A percentile compares a stretch with the other conserved stretches of the same genome.
These are phyloP conservation scores for Lasiodiplodia citricola DNA, from an alignment of 2,329 filamentous ascomycete species.

Conservation along the genomic window DNA sequence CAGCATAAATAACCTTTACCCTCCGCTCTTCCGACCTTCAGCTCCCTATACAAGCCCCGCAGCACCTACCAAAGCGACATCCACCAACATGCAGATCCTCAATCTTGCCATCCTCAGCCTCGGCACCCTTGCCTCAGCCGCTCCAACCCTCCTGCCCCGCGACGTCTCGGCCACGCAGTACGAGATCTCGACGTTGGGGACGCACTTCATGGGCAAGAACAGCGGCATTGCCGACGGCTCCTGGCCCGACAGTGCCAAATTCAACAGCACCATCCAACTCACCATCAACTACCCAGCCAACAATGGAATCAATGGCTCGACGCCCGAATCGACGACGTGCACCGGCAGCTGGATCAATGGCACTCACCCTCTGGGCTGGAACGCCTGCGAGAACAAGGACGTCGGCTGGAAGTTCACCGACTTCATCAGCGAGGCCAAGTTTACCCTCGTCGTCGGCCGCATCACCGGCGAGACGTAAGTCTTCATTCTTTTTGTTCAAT, in stretches of 20 bases:
- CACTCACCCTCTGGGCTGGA: conserved; percentile 7
- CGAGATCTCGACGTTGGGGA: conserved; percentile 33
- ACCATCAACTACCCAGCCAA: conserved; percentile 26
- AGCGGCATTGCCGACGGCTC: conserved; percentile 33
- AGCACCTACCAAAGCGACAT: neutral
- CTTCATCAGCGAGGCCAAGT: conserved; percentile 21
- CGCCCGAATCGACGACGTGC: conserved; percentile 26
- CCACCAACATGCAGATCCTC: conserved; percentile 14
- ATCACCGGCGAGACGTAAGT: neutral
- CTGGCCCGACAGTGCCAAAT: conserved; percentile 34
- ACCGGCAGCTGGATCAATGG: conserved; percentile 25
- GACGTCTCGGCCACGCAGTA: conserved; percentile 22
- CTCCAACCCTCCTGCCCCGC: conserved; percentile 11
- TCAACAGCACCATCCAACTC: conserved; percentile 36
- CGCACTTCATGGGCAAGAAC: conserved; percentile 37
- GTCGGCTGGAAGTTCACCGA: conserved; percentile 11
- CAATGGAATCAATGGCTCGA: no score
- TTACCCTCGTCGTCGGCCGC: conserved; percentile 15
- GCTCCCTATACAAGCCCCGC: neutral
- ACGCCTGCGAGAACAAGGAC: conserved; percentile 5
- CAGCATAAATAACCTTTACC: neutral
- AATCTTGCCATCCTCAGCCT: neutral
- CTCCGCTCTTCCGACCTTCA: neutral
- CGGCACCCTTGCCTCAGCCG: neutral
- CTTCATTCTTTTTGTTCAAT: neutral